Conservation (phyloP, 352 stramenopile species). For the Phytophthora macrochlamydospora region DNA sequence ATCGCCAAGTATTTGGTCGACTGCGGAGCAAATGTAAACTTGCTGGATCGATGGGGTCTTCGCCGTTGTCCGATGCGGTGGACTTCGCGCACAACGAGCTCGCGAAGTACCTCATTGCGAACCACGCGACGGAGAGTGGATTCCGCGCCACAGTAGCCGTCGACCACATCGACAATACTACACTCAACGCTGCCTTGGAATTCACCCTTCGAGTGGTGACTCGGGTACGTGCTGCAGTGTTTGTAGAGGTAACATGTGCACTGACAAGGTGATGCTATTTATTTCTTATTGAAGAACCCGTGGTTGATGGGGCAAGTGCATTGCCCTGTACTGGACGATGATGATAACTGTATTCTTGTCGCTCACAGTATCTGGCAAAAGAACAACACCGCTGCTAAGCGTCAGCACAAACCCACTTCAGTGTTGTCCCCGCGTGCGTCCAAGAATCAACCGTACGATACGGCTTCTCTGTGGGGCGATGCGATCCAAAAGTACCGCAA, state of each 20-base stretch:
- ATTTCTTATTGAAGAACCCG: constrained; percentile 36
- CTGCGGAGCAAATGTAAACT: constrained; percentile 76
- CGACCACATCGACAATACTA: constrained; percentile 66
- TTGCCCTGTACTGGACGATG: constrained; percentile 65
- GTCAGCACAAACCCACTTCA: constrained; percentile 9
- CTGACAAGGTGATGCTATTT: too few relatives aligned
- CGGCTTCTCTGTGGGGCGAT: constrained; percentile 41
- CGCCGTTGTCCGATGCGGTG: constrained; percentile 71
- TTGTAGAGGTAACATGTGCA: too few relatives aligned
- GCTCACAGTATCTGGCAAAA: constrained; percentile 79
- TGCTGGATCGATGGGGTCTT: constrained; percentile 82
- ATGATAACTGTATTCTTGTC: constrained; percentile 62
- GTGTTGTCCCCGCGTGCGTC: constrained; percentile 26
- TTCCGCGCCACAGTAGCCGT: constrained; percentile 56
- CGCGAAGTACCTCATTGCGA: constrained; percentile 63
- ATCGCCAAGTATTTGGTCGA: constrained; percentile 71
- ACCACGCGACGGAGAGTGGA: constrained; percentile 70
- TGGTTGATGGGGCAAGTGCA: constrained; percentile 83
- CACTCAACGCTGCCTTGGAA: constrained; percentile 65
- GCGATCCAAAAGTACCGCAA: constrained; percentile 81
- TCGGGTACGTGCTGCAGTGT: constrained; percentile 31
- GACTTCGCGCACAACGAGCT: constrained; percentile 83
- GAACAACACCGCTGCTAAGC: constrained; percentile 19
- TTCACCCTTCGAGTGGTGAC: constrained; percentile 70
- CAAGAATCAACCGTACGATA: constrained; percentile 30